phyloP scores from a whole-genome alignment of 139 green algal genomes.

The Micractinium sp. region DNA sequence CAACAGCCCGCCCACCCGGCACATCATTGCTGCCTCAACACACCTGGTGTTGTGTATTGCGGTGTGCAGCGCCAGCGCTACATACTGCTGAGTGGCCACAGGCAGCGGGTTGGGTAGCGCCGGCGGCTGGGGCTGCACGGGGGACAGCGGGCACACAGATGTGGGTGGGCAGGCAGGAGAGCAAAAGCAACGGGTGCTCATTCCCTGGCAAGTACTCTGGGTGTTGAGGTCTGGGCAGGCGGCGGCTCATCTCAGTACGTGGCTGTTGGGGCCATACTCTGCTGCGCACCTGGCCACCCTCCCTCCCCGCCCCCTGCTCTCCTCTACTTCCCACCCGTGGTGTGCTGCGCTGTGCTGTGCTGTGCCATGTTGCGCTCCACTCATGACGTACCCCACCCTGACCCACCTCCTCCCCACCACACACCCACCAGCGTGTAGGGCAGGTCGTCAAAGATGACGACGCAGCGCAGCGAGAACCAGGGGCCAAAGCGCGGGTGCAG shows the following conservation, averaged over 20 bases:
- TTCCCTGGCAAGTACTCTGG: background rate
- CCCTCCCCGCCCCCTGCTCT: no score
- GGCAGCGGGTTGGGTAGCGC: conserved; percentile 32
- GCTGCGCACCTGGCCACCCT: no score
- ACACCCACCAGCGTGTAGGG: background rate
- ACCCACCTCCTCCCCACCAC: background rate
- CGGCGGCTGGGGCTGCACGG: background rate
- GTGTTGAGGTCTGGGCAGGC: background rate
- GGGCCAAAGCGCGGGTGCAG: conserved; percentile 62
- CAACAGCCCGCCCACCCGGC: background rate
- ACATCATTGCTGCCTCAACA: background rate
- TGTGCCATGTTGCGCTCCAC: background rate
- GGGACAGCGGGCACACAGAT: background rate
- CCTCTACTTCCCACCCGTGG: no score
- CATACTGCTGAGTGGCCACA: conserved; percentile 24
- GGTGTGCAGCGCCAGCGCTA: conserved; percentile 38
- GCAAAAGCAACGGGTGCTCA: background rate
- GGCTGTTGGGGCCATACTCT: no score
- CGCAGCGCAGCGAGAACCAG: conserved; percentile 56
- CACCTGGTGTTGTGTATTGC: conserved; percentile 34
- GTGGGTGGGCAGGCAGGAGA: background rate
- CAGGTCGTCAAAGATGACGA: conserved; percentile 55
- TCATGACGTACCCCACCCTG: background rate
- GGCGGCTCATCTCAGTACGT: background rate
- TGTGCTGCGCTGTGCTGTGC: background rate